phyloP scores from a whole-genome alignment of 2,329 filamentous ascomycete species.

The Pseudogymnoascus sp. region DNA sequence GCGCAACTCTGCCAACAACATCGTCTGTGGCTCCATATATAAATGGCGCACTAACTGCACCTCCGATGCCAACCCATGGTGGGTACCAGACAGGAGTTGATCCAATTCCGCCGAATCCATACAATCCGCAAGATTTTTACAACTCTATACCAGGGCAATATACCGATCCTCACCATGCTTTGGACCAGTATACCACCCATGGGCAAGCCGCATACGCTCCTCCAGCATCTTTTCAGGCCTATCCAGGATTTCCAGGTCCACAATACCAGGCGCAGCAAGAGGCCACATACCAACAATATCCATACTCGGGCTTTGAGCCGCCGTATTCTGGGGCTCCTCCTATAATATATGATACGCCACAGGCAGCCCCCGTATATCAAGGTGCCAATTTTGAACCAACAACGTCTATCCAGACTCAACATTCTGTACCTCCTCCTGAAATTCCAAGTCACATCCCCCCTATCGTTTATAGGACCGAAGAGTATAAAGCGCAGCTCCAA shows the following conservation, averaged over 20 bases:
- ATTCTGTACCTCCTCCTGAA: constrained; percentile 12
- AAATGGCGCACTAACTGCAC: constrained; percentile 23
- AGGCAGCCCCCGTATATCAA: not conserved
- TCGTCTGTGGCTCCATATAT: constrained; percentile 28
- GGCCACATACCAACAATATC: not conserved
- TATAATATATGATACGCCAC: not conserved
- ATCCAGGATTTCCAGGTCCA: not conserved
- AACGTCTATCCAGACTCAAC: constrained; percentile 16
- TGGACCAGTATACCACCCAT: not conserved
- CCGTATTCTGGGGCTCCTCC: not conserved
- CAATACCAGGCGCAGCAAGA: not conserved
- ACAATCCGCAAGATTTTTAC: constrained; percentile 17
- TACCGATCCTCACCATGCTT: not conserved
- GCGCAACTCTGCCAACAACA: constrained; percentile 25
- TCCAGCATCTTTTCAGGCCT: not conserved
- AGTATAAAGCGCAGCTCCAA: constrained; percentile 40
- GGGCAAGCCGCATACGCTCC: not conserved
- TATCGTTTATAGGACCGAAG: constrained; percentile 26
- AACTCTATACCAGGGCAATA: not conserved
- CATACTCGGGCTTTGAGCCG: not conserved
- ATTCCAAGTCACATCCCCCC: constrained; percentile 15
- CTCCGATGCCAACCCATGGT: constrained; percentile 22
- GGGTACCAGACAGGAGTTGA: constrained; percentile 23
- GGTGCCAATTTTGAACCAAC: constrained; percentile 12
- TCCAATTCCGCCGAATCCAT: constrained; percentile 12